Evolutionary conservation across 768 basidiomycete genomes (phyloP).

Genomic region (Tremella fuciformis): DNA sequence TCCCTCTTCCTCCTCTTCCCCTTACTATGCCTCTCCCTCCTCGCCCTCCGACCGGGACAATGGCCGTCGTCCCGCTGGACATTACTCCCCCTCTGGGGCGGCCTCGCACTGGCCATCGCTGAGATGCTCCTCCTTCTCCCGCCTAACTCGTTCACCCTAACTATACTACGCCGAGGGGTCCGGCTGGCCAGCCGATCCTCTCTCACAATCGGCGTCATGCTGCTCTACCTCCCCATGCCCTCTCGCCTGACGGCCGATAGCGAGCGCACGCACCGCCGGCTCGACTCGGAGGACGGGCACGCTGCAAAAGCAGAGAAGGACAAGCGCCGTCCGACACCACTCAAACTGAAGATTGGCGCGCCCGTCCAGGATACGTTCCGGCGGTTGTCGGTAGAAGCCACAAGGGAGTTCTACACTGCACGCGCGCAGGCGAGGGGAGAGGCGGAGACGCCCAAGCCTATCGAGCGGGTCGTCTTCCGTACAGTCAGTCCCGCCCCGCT

Average conservation of each 20-base stretch:
- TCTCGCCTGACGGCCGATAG: not conserved
- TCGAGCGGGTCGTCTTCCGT: constrained; percentile 17
- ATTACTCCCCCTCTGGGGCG: not conserved
- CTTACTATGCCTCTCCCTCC: constrained; percentile 1
- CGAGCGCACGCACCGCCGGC: not conserved
- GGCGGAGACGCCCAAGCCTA: not conserved
- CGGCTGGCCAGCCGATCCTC: constrained; percentile 8
- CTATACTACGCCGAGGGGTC: constrained; percentile 4
- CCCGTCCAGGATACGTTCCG: constrained; percentile 21
- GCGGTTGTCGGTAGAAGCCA: constrained; percentile 6
- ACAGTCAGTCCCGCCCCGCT: constrained; percentile 9
- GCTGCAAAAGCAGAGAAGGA: not conserved
- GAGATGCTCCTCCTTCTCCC: not conserved
- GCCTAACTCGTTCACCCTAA: constrained; percentile 3
- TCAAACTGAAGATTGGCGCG: constrained; percentile 11
- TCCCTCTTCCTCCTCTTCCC: constrained; percentile 6
- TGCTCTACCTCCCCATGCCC: not conserved
- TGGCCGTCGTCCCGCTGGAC: not conserved
- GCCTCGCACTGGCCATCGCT: not conserved
- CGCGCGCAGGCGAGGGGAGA: not conserved
- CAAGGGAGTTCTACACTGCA: constrained; percentile 8
- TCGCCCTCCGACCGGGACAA: not conserved
- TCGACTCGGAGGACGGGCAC: not conserved
- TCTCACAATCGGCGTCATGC: constrained; percentile 3
- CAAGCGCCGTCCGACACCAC: not conserved